phyloP scores from a whole-genome alignment of 345 rosid species.

The Brassica cretica region DNA sequence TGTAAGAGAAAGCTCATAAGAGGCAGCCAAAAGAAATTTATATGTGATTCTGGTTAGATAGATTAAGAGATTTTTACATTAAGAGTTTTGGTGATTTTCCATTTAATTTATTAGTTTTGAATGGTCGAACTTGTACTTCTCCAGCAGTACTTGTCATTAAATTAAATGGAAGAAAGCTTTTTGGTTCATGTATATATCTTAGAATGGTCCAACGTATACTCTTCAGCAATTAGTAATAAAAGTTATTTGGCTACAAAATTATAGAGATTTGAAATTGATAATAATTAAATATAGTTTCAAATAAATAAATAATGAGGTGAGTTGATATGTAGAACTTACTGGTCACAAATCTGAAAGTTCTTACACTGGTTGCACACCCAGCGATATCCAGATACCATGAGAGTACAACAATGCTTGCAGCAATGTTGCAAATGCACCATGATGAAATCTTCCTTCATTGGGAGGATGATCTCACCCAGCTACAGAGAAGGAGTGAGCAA shows the following conservation, averaged over 20 bases:
- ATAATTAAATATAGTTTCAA: not conserved
- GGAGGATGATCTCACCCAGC: constrained; percentile 98
- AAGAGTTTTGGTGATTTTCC: not conserved
- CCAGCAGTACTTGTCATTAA: too few relatives aligned
- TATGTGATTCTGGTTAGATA: not conserved
- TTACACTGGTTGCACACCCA: constrained; percentile 95
- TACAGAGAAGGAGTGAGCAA: constrained; percentile 37
- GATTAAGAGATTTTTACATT: not conserved
- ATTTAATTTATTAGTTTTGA: not conserved
- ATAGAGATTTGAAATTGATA: not conserved
- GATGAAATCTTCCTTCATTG: constrained; percentile 99
- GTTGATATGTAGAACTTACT: constrained; percentile 48
- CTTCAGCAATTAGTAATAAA: constrained; percentile 17
- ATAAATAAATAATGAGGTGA: not conserved
- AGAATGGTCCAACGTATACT: constrained; percentile 6
- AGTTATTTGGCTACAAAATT: not conserved
- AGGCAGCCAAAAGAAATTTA: constrained; percentile 15
- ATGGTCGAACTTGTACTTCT: not conserved
- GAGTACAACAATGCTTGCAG: constrained; percentile 82
- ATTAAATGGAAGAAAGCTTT: not conserved
- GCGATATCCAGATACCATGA: constrained; percentile 85
- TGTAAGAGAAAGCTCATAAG: constrained; percentile 30
- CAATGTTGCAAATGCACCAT: constrained; percentile 98
- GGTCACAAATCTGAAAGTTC: constrained; percentile 89
- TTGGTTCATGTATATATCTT: constrained; percentile 7